Conservation (phyloP, 345 rosid genomes). For the Citrus inodora region DNA sequence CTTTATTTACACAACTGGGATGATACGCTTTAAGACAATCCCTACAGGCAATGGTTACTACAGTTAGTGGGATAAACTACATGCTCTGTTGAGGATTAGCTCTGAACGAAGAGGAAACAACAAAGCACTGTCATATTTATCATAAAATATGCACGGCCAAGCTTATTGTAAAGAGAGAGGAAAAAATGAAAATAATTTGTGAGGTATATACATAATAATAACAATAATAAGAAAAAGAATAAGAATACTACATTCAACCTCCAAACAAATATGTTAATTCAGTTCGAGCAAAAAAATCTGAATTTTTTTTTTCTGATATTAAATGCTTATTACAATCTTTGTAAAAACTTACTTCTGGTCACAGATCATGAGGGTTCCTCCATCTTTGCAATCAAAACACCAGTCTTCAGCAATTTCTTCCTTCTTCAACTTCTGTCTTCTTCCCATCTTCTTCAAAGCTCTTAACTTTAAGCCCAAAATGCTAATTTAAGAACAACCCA, state of each 20-base stretch:
- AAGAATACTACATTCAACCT: too few relatives aligned
- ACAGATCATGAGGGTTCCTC: slow-evolving; percentile 45
- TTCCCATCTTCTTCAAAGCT: slow-evolving; percentile 18
- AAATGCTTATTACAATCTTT: background rate
- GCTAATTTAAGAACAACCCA: background rate
- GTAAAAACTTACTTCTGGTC: slow-evolving; percentile 38
- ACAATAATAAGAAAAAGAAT: too few relatives aligned
- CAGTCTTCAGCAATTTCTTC: slow-evolving; percentile 37
- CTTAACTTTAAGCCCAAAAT: background rate
- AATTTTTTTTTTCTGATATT: background rate
- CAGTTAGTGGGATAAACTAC: background rate
- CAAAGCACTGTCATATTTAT: too few relatives aligned
- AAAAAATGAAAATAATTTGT: background rate
- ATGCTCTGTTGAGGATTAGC: background rate
- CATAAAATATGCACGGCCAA: too few relatives aligned
- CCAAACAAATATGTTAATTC: too few relatives aligned
- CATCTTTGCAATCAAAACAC: slow-evolving; percentile 58
- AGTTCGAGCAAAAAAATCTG: background rate
- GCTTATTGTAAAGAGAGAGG: too few relatives aligned
- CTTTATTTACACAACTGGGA: slow-evolving; percentile 31
- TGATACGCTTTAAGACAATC: slow-evolving; percentile 50
- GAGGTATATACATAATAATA: too few relatives aligned
- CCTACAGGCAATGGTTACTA: slow-evolving; percentile 23
- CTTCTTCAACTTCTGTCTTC: slow-evolving; percentile 17
- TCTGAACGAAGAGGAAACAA: background rate